Base-by-base conservation (phyloP, 2,329 filamentous ascomycete species). In the Ceratocystis papillata region DNA sequence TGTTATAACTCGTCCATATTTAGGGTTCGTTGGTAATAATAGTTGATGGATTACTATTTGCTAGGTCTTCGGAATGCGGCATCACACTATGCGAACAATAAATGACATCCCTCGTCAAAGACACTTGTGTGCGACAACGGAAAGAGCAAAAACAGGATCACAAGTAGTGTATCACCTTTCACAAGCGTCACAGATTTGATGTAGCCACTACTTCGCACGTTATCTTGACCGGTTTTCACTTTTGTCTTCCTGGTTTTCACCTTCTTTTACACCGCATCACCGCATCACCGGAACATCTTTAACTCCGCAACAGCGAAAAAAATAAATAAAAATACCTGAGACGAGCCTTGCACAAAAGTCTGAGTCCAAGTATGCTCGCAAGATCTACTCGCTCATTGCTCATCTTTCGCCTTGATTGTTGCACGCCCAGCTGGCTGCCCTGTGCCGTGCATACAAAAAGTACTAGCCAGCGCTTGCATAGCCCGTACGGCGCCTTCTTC, bases 401-500 rank as follows among this genome's bases (percentile, higher is more conserved):
- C 28, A 33, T 57, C 53, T 57, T 57, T 57, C 53, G 53, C 53
- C 25, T 57, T 57, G 8, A 25, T 57, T 57, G 53, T 28, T 33
- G 53, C 53, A 57, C 53, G 53, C 25, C 53, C 53, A 57, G 30
- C 53, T 33, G 2, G 25, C 53, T 57, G 53, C 53, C 53, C 53
- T 57, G 53, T 57, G 53, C 53, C 28, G 53, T 33, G 53, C 53
- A 57, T 57, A 33, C 53, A 57, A 57, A 28, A 57, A 57, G 30
- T 30, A 28, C 33, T 57, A 57, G 53, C 53, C 53, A 57, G 28
- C 53, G 28, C 15, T 57, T 57, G 53, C 53, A 57, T 57, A 57
- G 53, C 53, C 33, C 53, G 33, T 57, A 22, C 53, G 30, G 17
- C 28, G 53, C 25, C 25, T 17, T 15, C 28, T 57, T 37, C 8